Conservation (phyloP, 306 rosid species). For the Trifolium repens region DNA sequence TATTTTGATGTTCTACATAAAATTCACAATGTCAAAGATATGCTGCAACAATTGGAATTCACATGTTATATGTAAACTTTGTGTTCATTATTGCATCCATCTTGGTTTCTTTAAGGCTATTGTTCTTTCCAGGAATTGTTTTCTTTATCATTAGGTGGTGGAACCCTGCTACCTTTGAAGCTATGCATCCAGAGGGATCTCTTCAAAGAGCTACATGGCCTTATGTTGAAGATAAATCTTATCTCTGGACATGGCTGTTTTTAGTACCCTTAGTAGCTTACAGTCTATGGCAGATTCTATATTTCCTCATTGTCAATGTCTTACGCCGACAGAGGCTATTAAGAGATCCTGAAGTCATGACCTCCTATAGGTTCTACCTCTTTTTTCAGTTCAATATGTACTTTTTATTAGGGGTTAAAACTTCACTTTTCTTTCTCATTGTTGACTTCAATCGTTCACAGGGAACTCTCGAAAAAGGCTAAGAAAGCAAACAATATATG, state of each 20-base stretch:
- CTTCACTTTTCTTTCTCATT: not conserved
- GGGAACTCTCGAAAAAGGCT: constrained; percentile 87
- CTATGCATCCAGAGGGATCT: constrained; percentile 77
- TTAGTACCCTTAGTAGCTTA: constrained; percentile 78
- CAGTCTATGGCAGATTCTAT: constrained; percentile 78
- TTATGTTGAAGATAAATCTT: constrained; percentile 70
- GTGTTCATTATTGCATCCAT: no score
- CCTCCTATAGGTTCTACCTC: constrained; percentile 69
- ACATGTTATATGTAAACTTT: no score
- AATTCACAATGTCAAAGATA: not conserved
- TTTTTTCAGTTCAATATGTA: no score
- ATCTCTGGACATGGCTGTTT: constrained; percentile 86
- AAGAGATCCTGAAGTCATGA: constrained; percentile 93
- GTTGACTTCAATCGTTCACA: constrained; percentile 29
- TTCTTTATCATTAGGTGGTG: constrained; percentile 94
- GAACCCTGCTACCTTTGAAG: constrained; percentile 76
- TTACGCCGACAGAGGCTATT: constrained; percentile 80
- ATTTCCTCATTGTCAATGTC: constrained; percentile 83
- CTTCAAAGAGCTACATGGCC: constrained; percentile 74
- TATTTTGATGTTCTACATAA: no score
- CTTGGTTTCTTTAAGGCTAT: not conserved
- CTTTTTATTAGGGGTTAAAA: no score
- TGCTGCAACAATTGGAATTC: no score
- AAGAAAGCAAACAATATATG: constrained; percentile 81
- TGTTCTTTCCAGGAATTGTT: constrained; percentile 66